A percentile compares a stretch with the other conserved stretches of the same genome.
These are phyloP conservation scores for Cymbopogon citratus DNA, from an alignment of 176 grass and related monocot genomes.

Conservation along the genomic window DNA sequence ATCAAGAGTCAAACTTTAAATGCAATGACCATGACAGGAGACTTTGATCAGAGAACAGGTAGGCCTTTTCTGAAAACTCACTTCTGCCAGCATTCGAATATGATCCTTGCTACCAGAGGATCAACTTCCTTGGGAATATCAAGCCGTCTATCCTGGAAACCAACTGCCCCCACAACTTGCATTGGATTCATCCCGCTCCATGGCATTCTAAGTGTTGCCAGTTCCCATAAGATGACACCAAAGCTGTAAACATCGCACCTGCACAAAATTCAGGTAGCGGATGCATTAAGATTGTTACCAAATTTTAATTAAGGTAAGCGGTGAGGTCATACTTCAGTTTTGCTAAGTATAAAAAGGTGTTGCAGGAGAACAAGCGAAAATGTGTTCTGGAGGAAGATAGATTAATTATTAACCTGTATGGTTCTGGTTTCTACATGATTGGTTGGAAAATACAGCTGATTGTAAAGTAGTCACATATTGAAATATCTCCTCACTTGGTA, in stretches of 20 bases:
- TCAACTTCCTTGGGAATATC: conserved; percentile 95
- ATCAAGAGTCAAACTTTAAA: neutral
- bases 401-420: neutral
- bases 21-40: neutral
- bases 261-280: conserved; percentile 24
- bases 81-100: conserved; percentile 97
- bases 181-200: conserved; percentile 98
- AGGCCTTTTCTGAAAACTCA: conserved; percentile 25
- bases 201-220: conserved; percentile 91
- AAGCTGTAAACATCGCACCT: conserved; percentile 99
- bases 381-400: neutral
- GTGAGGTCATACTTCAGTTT: neutral
- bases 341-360: neutral
- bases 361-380: neutral
- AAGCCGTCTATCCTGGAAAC: conserved; percentile 83
- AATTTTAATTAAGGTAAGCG: neutral
- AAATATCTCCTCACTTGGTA: neutral
- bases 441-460: neutral
- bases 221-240: conserved; percentile 97
- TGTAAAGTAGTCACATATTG: neutral
- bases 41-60: neutral
- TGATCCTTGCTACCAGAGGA: conserved; percentile 78
- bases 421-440: conserved; percentile 2
- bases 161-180: conserved; percentile 98
- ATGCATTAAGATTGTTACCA: neutral